Base-by-base conservation (phyloP, 2,329 filamentous ascomycete genomes). In the Claviceps sp. region DNA sequence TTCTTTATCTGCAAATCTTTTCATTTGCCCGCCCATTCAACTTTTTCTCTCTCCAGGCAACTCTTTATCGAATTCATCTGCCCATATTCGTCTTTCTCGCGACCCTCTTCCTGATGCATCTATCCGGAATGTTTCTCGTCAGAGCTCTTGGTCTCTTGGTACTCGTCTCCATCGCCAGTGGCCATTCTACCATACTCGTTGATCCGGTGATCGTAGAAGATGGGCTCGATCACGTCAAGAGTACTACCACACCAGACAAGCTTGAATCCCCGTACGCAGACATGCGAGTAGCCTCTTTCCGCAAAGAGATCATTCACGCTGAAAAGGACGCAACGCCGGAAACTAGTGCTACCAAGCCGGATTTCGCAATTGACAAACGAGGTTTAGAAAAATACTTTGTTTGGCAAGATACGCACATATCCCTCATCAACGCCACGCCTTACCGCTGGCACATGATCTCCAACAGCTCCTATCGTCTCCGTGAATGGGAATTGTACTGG, bases 381-480 rank as follows among this genome's bases (percentile, higher is more conserved):
- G 8, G 8, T 10, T 30, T 4, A 1, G 41, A 50, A 16, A 19
- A 42, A 16, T 42, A 39, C 22, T 7, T 37, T 5, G n/a, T 42
- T 16, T 34, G 19, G 22, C 40, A 53, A 2, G 53, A 57, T 41
- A 60, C 58, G 16, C 52, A 48, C 47, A 50, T 67, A 38, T 56
- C 52, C 1, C 52, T 68, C 46, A 54, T 67, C 60, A 68, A 68
- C 52, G 60, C 58, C n/a, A 67, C 63, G 5, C 65, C 65, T 2
- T 67, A 64, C 54, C 52, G 46, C 26, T 68, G 64, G 64, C 40
- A 44, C 6, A 58, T 50, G 45, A 56, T 44, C 0, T 58, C 56
- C 54, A 52, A 51, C 1, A 52, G 56, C 50, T 48, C 50, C 0
- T 61, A 63, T 45, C 58, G 62, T 45, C 47, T 61, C 39, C 1